phyloP scores from a whole-genome alignment of 768 basidiomycete species.

The Phylloporus arenicola region DNA sequence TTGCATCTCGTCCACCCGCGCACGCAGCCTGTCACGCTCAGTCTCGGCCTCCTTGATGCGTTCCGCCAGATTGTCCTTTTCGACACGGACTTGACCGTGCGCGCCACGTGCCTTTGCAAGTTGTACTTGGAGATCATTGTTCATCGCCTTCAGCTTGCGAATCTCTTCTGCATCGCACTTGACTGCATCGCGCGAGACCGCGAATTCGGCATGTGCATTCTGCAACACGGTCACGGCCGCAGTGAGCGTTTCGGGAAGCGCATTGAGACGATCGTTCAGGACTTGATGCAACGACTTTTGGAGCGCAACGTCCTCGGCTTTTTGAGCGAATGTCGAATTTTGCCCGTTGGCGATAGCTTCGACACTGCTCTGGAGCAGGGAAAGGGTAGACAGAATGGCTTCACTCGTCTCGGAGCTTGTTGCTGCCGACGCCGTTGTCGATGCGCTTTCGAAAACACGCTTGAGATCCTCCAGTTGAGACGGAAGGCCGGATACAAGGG shows the following conservation, averaged over 20 bases:
- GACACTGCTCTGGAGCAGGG: slow-evolving; percentile 44
- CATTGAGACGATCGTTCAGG: slow-evolving; percentile 47
- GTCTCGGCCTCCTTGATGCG: slow-evolving; percentile 54
- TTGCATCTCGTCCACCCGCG: slow-evolving; percentile 53
- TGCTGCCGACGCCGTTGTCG: slow-evolving; percentile 14
- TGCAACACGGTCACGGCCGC: slow-evolving; percentile 52
- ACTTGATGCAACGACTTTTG: slow-evolving; percentile 52
- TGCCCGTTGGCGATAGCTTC: slow-evolving; percentile 49
- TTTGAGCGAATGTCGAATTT: slow-evolving; percentile 42
- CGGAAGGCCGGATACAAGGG: slow-evolving; percentile 45
- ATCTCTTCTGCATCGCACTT: slow-evolving; percentile 69
- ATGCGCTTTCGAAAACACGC: slow-evolving; percentile 36
- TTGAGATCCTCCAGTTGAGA: slow-evolving; percentile 40
- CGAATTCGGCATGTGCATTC: slow-evolving; percentile 56
- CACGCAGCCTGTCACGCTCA: slow-evolving; percentile 59
- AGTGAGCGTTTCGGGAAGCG: slow-evolving; percentile 56
- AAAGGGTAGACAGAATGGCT: slow-evolving; percentile 33
- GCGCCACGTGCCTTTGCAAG: slow-evolving; percentile 71
- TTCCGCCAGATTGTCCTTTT: slow-evolving; percentile 70
- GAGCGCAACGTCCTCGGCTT: slow-evolving; percentile 43
- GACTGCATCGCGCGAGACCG: slow-evolving; percentile 48
- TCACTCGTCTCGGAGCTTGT: slow-evolving; percentile 13
- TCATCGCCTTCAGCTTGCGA: slow-evolving; percentile 45
- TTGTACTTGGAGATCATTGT: slow-evolving; percentile 67
- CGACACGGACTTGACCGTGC: slow-evolving; percentile 73